Base-by-base conservation (phyloP, 2,329 filamentous ascomycete species). In the Phyllosticta citriasiana region DNA sequence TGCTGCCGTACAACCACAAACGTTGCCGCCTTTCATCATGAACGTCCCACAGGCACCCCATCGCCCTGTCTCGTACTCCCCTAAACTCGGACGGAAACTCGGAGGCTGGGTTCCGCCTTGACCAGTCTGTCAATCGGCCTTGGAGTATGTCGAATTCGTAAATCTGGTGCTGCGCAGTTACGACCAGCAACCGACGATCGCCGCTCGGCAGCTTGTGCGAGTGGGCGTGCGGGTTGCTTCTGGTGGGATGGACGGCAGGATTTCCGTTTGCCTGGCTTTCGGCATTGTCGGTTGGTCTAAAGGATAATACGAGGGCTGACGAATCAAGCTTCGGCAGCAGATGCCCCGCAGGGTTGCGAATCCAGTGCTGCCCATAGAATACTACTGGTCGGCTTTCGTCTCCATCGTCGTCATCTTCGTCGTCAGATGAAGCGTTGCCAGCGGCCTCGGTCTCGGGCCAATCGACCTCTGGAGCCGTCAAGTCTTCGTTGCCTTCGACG, bases 1-100 rank as follows among this genome's bases (percentile, higher is more conserved):
- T 86, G 51, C 85, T 83, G 6, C 93, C 92, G 69, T 96, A 97
- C 22, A 97, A 76, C 91, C 93, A 97, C 7, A 93, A 75, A 14
- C 93, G 83, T 55, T 72, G 66, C 24, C 67, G 64, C 33, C 33
- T 40, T 1, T 65, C 60, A 55, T 84, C 78, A n/a, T 76, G 67
- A 1, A 87, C 79, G 70, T 95, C 88, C 92, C 93, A 97, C 50
- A 96, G 74, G 26, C 86, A 85, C 3, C 91, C 92, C 78, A 93
- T 93, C 59, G 88, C 88, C 52, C 89, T 81, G 71, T 96, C 91
- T 63, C 87, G 84, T 25, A 91, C 82, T 65, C 85, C 83, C 61
- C 82, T 84, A 72, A 95, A 93, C 55, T 88, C 83, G 2, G 80
- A 78, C 0, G 91, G 94, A 22, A 97, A 84, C 62, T 82, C 83